These are phyloP conservation scores for Talaromyces wortmannii DNA, from an alignment of 495 filamentous ascomycete species.

Conservation along the genomic window DNA sequence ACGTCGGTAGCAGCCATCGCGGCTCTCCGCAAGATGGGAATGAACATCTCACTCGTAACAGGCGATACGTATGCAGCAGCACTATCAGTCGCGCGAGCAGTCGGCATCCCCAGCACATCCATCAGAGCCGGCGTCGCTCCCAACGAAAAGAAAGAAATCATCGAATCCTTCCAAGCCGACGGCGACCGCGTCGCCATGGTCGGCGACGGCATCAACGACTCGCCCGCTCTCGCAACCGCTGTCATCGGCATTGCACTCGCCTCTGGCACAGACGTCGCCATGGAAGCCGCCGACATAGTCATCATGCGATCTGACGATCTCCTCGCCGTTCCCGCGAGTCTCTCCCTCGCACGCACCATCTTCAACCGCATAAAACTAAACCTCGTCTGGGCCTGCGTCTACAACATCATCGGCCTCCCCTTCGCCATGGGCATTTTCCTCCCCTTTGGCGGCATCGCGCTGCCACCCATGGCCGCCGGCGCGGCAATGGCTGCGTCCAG, in stretches of 20 bases:
- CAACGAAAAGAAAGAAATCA: constrained; percentile 79
- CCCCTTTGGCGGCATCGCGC: constrained; percentile 76
- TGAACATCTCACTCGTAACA: constrained; percentile 86
- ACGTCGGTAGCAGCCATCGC: constrained; percentile 75
- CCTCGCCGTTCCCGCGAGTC: constrained; percentile 79
- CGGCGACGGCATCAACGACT: constrained; percentile 98
- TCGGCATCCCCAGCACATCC: constrained; percentile 69
- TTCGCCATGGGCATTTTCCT: constrained; percentile 95
- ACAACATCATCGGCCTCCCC: constrained; percentile 87
- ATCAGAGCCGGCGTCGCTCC: constrained; percentile 81
- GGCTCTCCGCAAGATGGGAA: constrained; percentile 77
- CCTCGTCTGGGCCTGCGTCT: constrained; percentile 82
- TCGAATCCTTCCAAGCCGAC: constrained; percentile 62
- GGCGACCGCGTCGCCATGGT: constrained; percentile 91
- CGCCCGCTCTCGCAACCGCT: constrained; percentile 87
- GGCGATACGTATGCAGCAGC: constrained; percentile 84
- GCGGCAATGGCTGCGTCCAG: constrained; percentile 90
- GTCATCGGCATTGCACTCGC: constrained; percentile 89
- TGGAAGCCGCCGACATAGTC: constrained; percentile 95
- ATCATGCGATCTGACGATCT: constrained; percentile 90
- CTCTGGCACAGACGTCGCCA: constrained; percentile 91
- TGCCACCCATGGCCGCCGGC: constrained; percentile 93
- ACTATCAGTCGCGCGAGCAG: constrained; percentile 68
- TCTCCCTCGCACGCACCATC: constrained; percentile 77
- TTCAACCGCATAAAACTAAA: constrained; percentile 94